A percentile compares a stretch with the other conserved stretches of the same genome.
Conservation (phyloP, 805 yeast species). For the Trichomonascus vanleenenianus region DNA sequence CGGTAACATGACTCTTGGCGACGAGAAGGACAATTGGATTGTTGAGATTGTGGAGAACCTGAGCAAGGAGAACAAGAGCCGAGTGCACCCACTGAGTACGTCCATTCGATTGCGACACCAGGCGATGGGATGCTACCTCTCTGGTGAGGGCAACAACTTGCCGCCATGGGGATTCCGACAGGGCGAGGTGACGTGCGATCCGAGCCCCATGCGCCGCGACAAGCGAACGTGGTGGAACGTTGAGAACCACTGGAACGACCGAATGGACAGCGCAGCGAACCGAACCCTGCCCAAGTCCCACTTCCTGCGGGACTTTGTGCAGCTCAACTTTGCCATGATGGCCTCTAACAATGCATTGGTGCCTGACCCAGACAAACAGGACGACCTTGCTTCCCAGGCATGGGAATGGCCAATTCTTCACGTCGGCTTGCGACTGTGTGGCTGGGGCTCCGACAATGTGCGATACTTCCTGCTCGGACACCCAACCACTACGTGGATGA, state of each 20-base stretch:
- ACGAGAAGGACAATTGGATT: constrained; percentile 82
- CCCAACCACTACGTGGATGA: constrained; percentile 56
- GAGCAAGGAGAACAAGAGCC: constrained; percentile 27
- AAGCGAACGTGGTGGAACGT: constrained; percentile 75
- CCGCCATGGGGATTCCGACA: constrained; percentile 99
- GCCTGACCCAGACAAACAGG: constrained; percentile 66
- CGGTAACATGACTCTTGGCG: constrained; percentile 66
- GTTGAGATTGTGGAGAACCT: constrained; percentile 59
- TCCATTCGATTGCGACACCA: constrained; percentile 68
- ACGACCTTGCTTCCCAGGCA: constrained; percentile 63
- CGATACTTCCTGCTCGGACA: constrained; percentile 65
- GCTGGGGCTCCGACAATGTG: constrained; percentile 50
- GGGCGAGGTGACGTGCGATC: constrained; percentile 82
- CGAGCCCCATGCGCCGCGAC: constrained; percentile 41
- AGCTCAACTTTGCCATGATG: constrained; percentile 72
- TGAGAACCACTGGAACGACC: constrained; percentile 55
- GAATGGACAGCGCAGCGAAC: constrained; percentile 34
- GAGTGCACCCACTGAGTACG: constrained; percentile 61
- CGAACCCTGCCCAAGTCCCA: constrained; percentile 40
- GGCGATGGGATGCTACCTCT: constrained; percentile 71
- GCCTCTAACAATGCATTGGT: constrained; percentile 76
- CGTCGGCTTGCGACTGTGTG: constrained; percentile 69
- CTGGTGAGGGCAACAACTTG: constrained; percentile 69
- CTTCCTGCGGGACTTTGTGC: constrained; percentile 62
- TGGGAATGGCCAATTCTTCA: constrained; percentile 79